phyloP scores from a whole-genome alignment of 768 basidiomycete genomes.

The Mrakia blollopis region DNA sequence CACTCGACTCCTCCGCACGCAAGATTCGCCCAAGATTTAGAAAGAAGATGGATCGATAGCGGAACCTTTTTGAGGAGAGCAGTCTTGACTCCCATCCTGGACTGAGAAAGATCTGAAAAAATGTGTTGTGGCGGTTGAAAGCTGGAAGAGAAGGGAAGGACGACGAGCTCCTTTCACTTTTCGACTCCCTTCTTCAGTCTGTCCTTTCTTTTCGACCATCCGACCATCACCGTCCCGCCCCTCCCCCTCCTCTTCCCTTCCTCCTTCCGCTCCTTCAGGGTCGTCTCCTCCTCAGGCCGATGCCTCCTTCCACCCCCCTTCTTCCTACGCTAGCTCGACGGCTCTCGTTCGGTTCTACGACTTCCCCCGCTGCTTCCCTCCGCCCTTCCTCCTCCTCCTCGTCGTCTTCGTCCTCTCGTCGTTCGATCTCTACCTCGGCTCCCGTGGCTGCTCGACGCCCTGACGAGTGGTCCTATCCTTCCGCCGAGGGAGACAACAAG shows the following conservation, averaged over 20 bases:
- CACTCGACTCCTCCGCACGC: conserved; percentile 19
- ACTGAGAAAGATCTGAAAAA: background rate
- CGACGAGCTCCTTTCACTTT: background rate
- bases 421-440: conserved; percentile 5
- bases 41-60: conserved; percentile 4
- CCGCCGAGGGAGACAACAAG: conserved; percentile 28
- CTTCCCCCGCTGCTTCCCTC: background rate
- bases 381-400: conserved; percentile 8
- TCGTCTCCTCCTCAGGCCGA: background rate
- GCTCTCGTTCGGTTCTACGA: conserved; percentile 1
- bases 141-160: background rate
- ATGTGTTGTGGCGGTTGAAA: background rate
- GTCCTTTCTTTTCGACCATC: background rate
- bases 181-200: background rate
- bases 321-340: background rate
- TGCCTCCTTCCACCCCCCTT: background rate
- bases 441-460: conserved; percentile 10
- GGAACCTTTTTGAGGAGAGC: conserved; percentile 6
- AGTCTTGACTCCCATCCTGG: conserved; percentile 12
- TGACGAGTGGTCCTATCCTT: conserved; percentile 32
- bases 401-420: conserved; percentile 1
- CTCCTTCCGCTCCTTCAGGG: background rate
- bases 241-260: background rate
- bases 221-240: background rate
- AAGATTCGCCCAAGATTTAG: conserved; percentile 8